Evolutionary conservation across 2,329 filamentous ascomycete species (phyloP).

Genomic region (Microsporum canis): DNA sequence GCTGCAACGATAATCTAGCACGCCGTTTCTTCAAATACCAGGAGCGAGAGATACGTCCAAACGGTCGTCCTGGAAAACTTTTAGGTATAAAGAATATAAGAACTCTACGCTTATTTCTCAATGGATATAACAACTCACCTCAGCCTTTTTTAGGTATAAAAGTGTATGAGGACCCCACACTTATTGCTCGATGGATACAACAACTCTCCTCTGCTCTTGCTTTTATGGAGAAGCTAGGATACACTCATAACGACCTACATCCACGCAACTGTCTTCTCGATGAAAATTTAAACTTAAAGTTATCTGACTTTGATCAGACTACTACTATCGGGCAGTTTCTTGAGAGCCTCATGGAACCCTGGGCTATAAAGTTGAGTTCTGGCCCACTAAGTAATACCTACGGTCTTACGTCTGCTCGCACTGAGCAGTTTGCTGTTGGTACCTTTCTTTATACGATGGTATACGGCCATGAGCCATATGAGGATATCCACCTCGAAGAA

Average conservation of each 20-base stretch:
- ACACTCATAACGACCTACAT: conserved; percentile 12
- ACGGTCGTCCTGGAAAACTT: conserved; percentile 10
- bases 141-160: conserved; percentile 12
- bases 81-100: conserved; percentile 12
- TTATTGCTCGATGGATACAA: conserved; percentile 15
- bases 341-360: conserved; percentile 12
- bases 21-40: conserved; percentile 7
- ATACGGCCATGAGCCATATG: conserved; percentile 15
- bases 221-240: conserved; percentile 15
- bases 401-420: conserved; percentile 16
- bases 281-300: conserved; percentile 10
- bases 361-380: conserved; percentile 10
- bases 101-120: conserved; percentile 14
- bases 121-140: conserved; percentile 15
- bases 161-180: conserved; percentile 12
- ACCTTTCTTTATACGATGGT: conserved; percentile 17
- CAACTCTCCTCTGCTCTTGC: conserved; percentile 14
- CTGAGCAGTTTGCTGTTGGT: conserved; percentile 15
- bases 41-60: conserved; percentile 6
- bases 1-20: not conserved
- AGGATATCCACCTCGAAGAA: conserved; percentile 7
- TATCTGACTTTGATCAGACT: conserved; percentile 13
- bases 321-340: conserved; percentile 15
- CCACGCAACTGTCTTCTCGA: conserved; percentile 14
- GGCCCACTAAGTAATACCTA: conserved; percentile 15